These are phyloP conservation scores for Aciculoconidium aculeatum DNA, from an alignment of 805 yeast genomes.

Conservation along the genomic window DNA sequence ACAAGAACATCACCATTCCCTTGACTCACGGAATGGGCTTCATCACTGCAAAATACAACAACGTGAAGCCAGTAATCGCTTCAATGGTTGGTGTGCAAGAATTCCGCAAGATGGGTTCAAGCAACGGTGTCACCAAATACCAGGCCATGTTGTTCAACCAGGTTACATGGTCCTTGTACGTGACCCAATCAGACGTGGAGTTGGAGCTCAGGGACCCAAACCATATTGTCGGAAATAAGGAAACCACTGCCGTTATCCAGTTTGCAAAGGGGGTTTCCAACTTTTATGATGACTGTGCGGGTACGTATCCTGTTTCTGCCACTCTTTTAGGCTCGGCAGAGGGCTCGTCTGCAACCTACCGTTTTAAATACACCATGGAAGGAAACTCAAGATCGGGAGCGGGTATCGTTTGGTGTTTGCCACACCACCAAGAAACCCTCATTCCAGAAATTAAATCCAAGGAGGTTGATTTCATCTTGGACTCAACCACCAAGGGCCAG, in stretches of 20 bases:
- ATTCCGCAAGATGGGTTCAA: conserved; percentile 27
- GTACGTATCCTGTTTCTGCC: conserved; percentile 50
- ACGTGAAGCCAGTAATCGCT: conserved; percentile 28
- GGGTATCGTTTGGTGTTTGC: conserved; percentile 44
- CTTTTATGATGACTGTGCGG: conserved; percentile 57
- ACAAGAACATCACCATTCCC: conserved; percentile 34
- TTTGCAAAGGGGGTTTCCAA: conserved; percentile 19
- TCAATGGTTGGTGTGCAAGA: conserved; percentile 61
- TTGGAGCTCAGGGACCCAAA: conserved; percentile 27
- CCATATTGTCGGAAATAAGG: conserved; percentile 38
- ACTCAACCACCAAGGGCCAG: conserved; percentile 46
- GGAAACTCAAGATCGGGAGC: conserved; percentile 23
- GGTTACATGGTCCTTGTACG: conserved; percentile 58
- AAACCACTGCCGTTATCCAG: conserved; percentile 32
- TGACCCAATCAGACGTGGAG: conserved; percentile 27
- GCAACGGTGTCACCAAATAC: conserved; percentile 46
- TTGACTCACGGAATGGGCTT: conserved; percentile 81
- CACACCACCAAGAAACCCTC: conserved; percentile 44
- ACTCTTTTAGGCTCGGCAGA: conserved; percentile 26
- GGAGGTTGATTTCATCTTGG: conserved; percentile 32
- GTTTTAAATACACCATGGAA: conserved; percentile 21
- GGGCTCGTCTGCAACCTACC: conserved; percentile 22
- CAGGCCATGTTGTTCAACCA: conserved; percentile 48
- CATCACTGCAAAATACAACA: conserved; percentile 49
- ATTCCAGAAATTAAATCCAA: conserved; percentile 17